Evolutionary conservation across 148 eudicot genomes (phyloP), one percentile per base, ranked within the genome.

Genomic region (Persicaria maculosa): DNA sequence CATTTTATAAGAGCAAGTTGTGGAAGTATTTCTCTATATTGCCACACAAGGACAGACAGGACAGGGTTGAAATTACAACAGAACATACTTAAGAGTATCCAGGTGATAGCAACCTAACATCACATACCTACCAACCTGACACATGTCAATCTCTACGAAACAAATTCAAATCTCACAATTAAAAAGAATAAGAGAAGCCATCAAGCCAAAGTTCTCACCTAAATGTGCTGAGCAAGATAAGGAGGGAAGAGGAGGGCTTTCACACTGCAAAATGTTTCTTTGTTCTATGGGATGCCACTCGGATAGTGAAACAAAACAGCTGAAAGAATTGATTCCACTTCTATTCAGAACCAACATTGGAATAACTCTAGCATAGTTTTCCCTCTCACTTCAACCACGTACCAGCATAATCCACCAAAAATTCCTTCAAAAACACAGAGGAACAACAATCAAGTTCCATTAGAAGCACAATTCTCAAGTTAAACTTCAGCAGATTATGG

Each of bases 201-300:
- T 0, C 14, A 31, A n/a, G 50, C n/a, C 4, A 62, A 1, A 36
- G 43, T 5, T 47, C 46, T 9, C 64, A 10, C 77, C 20, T 48
- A 74, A 85, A 85, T 76, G 31, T 47, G 11, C 43, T 44, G 12
- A 11, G 20, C 36, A 11, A 20, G 53, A 57, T 47, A 52, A 45
- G 53, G 78, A 16, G 61, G 59, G 17, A 2, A 50, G 22, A 50
- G 52, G 20, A 50, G 12, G 80, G 83, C 76, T 76, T 72, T 75
- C 54, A 70, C 55, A 69, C 78, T 73, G 86, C 52, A 52, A 68
- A 46, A 22, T 50, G 73, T 75, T 55, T 55, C 36, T 74, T 67
- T 80, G 83, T 71, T 86, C 85, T 76, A 86, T 19, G 7, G 91
- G 91, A 77, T 88, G 91, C 91, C 91, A 88, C 71, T 88, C 89